Base-by-base conservation (phyloP, 2,329 filamentous ascomycete genomes). In the Penicillium sp. region DNA sequence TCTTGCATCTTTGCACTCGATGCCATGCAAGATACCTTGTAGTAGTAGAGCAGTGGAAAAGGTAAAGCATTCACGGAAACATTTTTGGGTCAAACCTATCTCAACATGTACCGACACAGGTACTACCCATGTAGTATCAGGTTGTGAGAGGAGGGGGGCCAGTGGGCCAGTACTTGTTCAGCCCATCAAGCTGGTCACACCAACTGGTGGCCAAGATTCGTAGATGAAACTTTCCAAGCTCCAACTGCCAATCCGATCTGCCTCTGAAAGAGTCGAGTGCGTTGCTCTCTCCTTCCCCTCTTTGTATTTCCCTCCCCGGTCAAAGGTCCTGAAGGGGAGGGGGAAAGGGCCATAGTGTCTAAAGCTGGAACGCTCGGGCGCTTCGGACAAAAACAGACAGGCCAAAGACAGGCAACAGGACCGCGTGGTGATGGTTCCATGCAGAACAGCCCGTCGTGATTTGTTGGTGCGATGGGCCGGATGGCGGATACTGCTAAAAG, bases 191-290 rank as follows among this genome's bases (percentile, higher is more conserved):
- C 18, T 18, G 39, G 27, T 24, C 24, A 13, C 35, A 43, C 32
- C 34, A 44, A 41, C 46, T 36, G 35, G 43, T 48, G 35, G 50
- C 46, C 48, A 49, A 52, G 50, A 56, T 56, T 49, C 49, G 48
- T 41, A 51, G 49, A 49, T 58, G 50, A 58, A 32, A 55, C 55
- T 53, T 35, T 57, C 39, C 42, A 29, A 13, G 24, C 5, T 32
- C 32, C 27, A 44, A 35, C 45, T 50, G 48, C 46, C 48, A 53
- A 50, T 49, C 46, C 42, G 40, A 49, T 41, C 18, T 27, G 5
- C 26, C 40, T 24, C 32, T n/a, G 11, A 9, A 32, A 32, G 29
- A 32, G 29, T 8, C 7, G 29, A 32, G 29, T 8, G 4, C 29
- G 29, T 5, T 32, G 4, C 29, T 32, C 29, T 32, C 29, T 11